These are phyloP conservation scores for Monosporascus sp. DNA, from an alignment of 2,329 filamentous ascomycete genomes.

Conservation along the genomic window DNA sequence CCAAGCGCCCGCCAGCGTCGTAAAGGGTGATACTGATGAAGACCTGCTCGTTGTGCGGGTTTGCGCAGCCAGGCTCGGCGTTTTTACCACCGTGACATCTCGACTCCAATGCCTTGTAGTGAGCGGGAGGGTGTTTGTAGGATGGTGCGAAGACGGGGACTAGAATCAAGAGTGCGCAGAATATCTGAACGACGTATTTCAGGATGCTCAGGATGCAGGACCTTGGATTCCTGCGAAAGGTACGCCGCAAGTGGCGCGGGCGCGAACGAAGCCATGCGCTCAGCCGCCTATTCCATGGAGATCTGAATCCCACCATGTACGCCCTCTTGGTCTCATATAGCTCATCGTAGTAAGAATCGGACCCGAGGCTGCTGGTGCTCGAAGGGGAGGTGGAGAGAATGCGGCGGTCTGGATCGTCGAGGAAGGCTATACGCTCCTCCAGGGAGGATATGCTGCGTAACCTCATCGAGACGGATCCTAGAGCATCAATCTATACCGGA, in stretches of 20 bases:
- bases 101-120: slow-evolving; percentile 29
- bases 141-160: slow-evolving; percentile 34
- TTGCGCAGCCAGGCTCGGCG: slow-evolving; percentile 30
- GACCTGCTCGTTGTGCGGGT: slow-evolving; percentile 53
- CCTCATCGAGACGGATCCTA: not conserved
- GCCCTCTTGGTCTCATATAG: not conserved
- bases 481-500: not conserved
- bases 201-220: not conserved
- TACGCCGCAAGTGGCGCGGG: not conserved
- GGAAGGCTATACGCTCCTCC: not conserved
- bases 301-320: slow-evolving; percentile 1
- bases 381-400: not conserved
- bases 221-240: not conserved
- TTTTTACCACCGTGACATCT: slow-evolving; percentile 21
- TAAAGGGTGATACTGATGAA: slow-evolving; percentile 70
- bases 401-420: not conserved
- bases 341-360: not conserved
- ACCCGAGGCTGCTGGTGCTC: not conserved
- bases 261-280: not conserved
- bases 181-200: not conserved
- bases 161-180: not conserved
- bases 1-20: slow-evolving; percentile 55
- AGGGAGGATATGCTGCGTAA: not conserved
- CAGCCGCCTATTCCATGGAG: not conserved
- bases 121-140: slow-evolving; percentile 34